Evolutionary conservation across 768 basidiomycete genomes (phyloP), one percentile per base, ranked within the genome.

Genomic region (Boletus rufocinnamomeus): DNA sequence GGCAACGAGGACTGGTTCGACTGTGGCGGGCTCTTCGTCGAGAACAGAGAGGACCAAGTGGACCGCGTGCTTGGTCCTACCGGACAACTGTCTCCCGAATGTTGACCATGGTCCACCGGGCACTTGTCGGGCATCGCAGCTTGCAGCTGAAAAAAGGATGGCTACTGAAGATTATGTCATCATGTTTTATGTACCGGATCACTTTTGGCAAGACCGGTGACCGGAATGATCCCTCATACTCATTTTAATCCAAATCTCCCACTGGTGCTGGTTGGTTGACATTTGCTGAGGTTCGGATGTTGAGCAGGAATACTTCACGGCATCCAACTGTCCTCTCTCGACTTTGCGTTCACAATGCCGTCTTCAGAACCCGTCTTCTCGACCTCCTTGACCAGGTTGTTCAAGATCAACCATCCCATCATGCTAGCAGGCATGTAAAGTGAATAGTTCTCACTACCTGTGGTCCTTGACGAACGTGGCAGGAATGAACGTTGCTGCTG

Each of bases 401-500:
- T 94, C 76, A 80, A 78, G 44, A 87, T 93, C 59, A 84, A 83
- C 72, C 92, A 93, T 67, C 92, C 92, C 6, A 86, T 93, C 69
- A 86, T 93, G 83, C 80, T 93, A 30, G 92, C 91, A 63, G 89
- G 87, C 70, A 66, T 55, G 66, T 58, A 16, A 32, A 49, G 19
- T 23, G 37, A 16, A 32, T 47, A 19, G 44, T 55, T 30, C n/a
- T 54, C 54, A 44, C 58, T 40, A 9, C 40, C 11, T 14, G 30
- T 47, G 13, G 16, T 37, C 30, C 40, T 7, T 58, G 38, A 67
- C 50, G 16, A 43, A 44, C 25, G 23, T 47, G 41, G 6, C 51
- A 71, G 70, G 70, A 25, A 93, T 93, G 91, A 92, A 91, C 68
- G 86, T 93, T 34, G 92, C 91, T 52, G 89, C 92, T 48, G 91